Conservation (phyloP, 345 rosid species). For the Moricandia arvensis region DNA sequence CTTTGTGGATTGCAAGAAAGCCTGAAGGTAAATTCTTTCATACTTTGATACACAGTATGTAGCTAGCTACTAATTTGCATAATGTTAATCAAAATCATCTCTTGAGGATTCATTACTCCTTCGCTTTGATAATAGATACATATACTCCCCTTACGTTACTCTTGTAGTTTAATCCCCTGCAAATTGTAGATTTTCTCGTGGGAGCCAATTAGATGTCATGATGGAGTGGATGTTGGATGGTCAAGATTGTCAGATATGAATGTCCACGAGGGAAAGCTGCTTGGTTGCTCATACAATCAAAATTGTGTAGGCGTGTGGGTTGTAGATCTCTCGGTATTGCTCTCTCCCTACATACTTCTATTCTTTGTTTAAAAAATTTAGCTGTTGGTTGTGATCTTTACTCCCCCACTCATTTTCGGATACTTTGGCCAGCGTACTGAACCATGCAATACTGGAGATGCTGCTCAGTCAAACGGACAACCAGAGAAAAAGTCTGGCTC, state of each 20-base stretch:
- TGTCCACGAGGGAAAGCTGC: conserved; percentile 97
- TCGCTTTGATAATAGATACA: background rate
- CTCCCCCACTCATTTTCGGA: conserved; percentile 12
- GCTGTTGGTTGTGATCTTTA: conserved; percentile 21
- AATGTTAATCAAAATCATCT: background rate
- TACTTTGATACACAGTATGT: conserved; percentile 2
- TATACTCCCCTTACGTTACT: background rate
- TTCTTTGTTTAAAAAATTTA: conserved; percentile 3
- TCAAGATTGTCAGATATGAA: conserved; percentile 91
- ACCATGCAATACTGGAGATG: conserved; percentile 59
- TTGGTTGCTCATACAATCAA: conserved; percentile 97
- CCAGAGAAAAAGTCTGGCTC: conserved; percentile 59
- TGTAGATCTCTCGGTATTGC: conserved; percentile 86
- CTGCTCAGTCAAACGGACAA: conserved; percentile 49
- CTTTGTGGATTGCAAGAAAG: conserved; percentile 96
- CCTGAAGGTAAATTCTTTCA: conserved; percentile 57
- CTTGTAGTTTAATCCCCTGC: conserved; percentile 13
- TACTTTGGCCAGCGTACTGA: conserved; percentile 60
- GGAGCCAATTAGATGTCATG: conserved; percentile 94
- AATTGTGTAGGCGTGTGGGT: conserved; percentile 99
- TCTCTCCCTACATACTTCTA: background rate
- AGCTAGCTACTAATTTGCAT: background rate
- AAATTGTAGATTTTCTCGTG: conserved; percentile 79
- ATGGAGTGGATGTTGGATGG: conserved; percentile 98
- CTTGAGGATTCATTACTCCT: background rate